phyloP scores from a whole-genome alignment of 1,284 basidiomycete genomes.

The Ceratobasidium sp. region DNA sequence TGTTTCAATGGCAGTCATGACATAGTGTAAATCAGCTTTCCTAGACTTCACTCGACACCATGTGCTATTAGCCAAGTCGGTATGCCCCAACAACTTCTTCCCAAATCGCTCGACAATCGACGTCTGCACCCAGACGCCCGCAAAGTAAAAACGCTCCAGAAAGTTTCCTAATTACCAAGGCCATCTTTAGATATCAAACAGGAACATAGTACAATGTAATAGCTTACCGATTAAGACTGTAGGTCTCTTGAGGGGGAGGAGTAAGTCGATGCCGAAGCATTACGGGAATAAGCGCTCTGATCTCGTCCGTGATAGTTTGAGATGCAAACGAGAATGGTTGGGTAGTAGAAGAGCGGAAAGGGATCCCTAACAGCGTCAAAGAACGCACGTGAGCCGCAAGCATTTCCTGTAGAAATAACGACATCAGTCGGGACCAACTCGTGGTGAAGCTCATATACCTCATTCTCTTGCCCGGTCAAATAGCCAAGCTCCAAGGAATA shows the following conservation, averaged over 20 bases:
- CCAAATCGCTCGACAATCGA: conserved; percentile 81
- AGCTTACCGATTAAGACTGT: conserved; percentile 83
- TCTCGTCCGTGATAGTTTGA: conserved; percentile 72
- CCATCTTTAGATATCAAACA: too few relatives aligned
- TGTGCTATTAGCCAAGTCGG: conserved; percentile 10
- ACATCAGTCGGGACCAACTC: background rate
- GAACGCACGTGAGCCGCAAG: conserved; percentile 86
- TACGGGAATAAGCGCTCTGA: conserved; percentile 83
- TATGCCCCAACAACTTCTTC: conserved; percentile 55
- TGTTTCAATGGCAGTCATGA: too few relatives aligned
- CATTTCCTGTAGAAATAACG: conserved; percentile 69
- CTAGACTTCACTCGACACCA: too few relatives aligned
- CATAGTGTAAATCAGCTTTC: too few relatives aligned
- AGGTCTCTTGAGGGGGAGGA: conserved; percentile 93
- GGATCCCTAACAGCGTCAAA: conserved; percentile 82
- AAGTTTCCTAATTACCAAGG: conserved; percentile 77
- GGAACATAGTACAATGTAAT: background rate
- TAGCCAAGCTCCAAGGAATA: conserved; percentile 87
- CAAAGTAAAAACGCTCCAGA: conserved; percentile 94
- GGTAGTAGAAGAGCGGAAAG: conserved; percentile 69
- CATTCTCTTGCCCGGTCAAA: conserved; percentile 86
- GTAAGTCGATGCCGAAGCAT: conserved; percentile 91
- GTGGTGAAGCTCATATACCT: conserved; percentile 57
- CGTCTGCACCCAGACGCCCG: conserved; percentile 76
- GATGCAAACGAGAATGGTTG: conserved; percentile 70